Percentiles rank a stretch among this genome's conserved stretches.
phyloP scores from a whole-genome alignment of 148 eudicot species.

The Rhododendron williamsianum region DNA sequence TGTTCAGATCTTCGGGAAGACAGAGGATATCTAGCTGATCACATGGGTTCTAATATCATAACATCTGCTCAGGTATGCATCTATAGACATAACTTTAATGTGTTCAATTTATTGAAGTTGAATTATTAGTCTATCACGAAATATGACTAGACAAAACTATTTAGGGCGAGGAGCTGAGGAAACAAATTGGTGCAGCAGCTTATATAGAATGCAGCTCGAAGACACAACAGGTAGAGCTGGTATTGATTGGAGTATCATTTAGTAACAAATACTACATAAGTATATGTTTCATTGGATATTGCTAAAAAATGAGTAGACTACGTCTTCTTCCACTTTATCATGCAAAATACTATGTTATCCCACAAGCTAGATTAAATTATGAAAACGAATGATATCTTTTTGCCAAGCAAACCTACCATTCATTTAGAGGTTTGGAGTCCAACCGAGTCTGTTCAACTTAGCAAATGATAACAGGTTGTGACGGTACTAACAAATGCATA shows the following conservation, averaged over 20 bases:
- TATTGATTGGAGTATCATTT: neutral
- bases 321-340: neutral
- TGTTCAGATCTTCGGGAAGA: constrained; percentile 81
- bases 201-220: constrained; percentile 97
- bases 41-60: constrained; percentile 59
- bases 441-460: neutral
- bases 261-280: neutral
- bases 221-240: constrained; percentile 77
- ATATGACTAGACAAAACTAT: neutral
- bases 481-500: neutral
- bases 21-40: constrained; percentile 68
- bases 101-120: neutral
- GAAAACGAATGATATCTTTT: neutral
- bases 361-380: neutral
- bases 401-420: neutral
- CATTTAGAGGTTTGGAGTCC: neutral
- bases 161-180: constrained; percentile 94
- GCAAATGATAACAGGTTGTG: neutral
- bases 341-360: neutral
- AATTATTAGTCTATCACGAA: neutral
- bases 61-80: constrained; percentile 70
- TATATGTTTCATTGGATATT: neutral
- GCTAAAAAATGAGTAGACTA: neutral
- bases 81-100: neutral
- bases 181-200: constrained; percentile 96